Evolutionary conservation across 1,284 basidiomycete genomes (phyloP).

Genomic region (Golubevia sp.): DNA sequence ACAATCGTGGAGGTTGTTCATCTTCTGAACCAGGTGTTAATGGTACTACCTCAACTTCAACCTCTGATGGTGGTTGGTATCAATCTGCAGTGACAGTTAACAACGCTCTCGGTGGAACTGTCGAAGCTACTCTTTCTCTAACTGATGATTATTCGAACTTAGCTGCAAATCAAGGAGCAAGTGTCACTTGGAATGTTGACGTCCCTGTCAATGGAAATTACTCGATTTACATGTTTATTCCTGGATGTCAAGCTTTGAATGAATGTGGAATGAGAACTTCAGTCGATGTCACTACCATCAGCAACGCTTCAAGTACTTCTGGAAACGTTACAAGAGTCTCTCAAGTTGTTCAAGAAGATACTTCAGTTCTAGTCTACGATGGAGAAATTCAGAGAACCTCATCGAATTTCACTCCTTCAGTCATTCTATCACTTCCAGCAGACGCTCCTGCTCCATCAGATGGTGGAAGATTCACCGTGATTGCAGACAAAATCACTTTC

Average conservation of each 20-base stretch:
- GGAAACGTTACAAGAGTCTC: conserved; percentile 18
- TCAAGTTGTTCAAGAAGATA: conserved; percentile 35
- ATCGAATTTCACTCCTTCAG: conserved; percentile 27
- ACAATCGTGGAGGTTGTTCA: conserved; percentile 43
- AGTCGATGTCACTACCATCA: conserved; percentile 38
- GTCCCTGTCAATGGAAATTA: conserved; percentile 47
- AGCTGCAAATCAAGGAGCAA: conserved; percentile 17
- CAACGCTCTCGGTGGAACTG: conserved; percentile 16
- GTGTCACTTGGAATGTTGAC: conserved; percentile 37
- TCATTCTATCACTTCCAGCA: conserved; percentile 35
- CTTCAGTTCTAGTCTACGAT: conserved; percentile 33
- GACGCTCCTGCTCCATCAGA: conserved; percentile 36
- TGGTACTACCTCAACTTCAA: conserved; percentile 32
- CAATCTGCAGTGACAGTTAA: conserved; percentile 20
- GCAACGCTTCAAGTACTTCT: conserved; percentile 17
- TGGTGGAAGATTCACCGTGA: conserved; percentile 35
- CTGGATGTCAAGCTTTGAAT: conserved; percentile 30
- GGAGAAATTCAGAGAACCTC: conserved; percentile 32
- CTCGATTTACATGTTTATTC: conserved; percentile 41
- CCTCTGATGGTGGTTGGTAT: conserved; percentile 40
- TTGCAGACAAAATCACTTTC: conserved; percentile 40
- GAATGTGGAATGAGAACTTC: conserved; percentile 35
- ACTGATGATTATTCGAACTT: conserved; percentile 38
- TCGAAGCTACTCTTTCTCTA: conserved; percentile 28
- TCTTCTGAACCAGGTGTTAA: conserved; percentile 38